Evolutionary conservation across 1,284 basidiomycete species (phyloP).

Genomic region (Puccinia hordei): DNA sequence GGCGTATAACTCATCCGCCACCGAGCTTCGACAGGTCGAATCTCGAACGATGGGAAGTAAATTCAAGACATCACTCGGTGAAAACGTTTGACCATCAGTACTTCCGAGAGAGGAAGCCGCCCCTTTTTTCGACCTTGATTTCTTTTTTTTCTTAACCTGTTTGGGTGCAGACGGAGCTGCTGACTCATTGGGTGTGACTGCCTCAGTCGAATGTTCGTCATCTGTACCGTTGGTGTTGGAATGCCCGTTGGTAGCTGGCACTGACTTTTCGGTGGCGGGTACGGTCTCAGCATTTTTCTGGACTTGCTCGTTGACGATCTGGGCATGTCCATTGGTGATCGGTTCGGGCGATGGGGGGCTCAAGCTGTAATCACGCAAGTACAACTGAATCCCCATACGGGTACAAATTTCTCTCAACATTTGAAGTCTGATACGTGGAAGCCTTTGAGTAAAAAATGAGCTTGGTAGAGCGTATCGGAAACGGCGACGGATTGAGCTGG

Average conservation of each 20-base stretch:
- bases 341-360: conserved; percentile 53
- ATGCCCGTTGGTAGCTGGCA: conserved; percentile 19
- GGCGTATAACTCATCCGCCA: conserved; percentile 65
- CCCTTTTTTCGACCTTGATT: conserved; percentile 59
- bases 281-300: conserved; percentile 52
- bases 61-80: conserved; percentile 64
- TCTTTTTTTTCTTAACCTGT: conserved; percentile 58
- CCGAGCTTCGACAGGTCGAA: conserved; percentile 61
- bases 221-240: conserved; percentile 48
- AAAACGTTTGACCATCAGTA: conserved; percentile 60
- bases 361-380: conserved; percentile 63
- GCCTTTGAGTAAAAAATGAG: conserved; percentile 59
- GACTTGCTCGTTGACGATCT: conserved; percentile 25
- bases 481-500: conserved; percentile 61
- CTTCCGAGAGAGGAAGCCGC: conserved; percentile 55
- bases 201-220: conserved; percentile 50
- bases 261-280: conserved; percentile 41
- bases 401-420: conserved; percentile 64
- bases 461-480: conserved; percentile 63
- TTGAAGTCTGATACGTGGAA: conserved; percentile 61
- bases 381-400: conserved; percentile 65
- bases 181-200: conserved; percentile 20
- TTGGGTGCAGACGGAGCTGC: conserved; percentile 31
- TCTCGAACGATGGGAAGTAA: conserved; percentile 64
- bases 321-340: conserved; percentile 28